These are phyloP conservation scores for Scheffersomyces illinoinensis DNA, from an alignment of 1,139 yeast species.

Conservation along the genomic window DNA sequence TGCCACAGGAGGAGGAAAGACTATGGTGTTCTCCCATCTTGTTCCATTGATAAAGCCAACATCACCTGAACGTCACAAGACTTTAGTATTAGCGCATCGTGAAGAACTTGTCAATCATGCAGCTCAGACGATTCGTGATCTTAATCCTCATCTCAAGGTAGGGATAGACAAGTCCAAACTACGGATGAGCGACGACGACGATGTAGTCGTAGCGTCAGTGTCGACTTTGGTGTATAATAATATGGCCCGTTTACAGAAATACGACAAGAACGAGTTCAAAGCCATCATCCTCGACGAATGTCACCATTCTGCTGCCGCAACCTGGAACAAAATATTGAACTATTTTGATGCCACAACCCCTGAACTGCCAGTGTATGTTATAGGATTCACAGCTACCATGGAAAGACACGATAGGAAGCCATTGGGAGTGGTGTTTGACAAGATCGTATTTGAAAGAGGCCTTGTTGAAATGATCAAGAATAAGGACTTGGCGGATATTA, in stretches of 20 bases:
- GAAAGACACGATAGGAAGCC: slow-evolving; percentile 66
- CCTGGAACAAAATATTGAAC: slow-evolving; percentile 60
- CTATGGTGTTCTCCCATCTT: slow-evolving; percentile 76
- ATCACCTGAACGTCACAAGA: slow-evolving; percentile 40
- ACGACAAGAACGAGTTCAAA: slow-evolving; percentile 60
- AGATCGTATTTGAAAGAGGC: slow-evolving; percentile 70
- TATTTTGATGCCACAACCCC: slow-evolving; percentile 55
- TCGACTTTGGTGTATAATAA: slow-evolving; percentile 53
- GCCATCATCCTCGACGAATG: slow-evolving; percentile 88
- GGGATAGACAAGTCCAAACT: slow-evolving; percentile 72
- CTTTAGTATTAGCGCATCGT: slow-evolving; percentile 77
- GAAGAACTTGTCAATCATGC: slow-evolving; percentile 81
- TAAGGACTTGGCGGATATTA: slow-evolving; percentile 70
- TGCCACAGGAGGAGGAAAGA: slow-evolving; percentile 96
- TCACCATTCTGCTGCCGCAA: slow-evolving; percentile 81
- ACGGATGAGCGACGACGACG: slow-evolving; percentile 44
- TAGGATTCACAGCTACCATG: slow-evolving; percentile 88
- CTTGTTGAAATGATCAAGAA: slow-evolving; percentile 68
- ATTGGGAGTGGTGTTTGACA: slow-evolving; percentile 63
- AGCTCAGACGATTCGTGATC: slow-evolving; percentile 42
- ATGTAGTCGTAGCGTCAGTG: slow-evolving; percentile 78
- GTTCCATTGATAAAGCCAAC: slow-evolving; percentile 49
- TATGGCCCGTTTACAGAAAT: slow-evolving; percentile 48
- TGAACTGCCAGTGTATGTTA: slow-evolving; percentile 51
- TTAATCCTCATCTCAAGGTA: slow-evolving; percentile 55